These are phyloP conservation scores for Kurtzmaniella quercitrusa DNA, from an alignment of 1,139 yeast species.

Conservation along the genomic window DNA sequence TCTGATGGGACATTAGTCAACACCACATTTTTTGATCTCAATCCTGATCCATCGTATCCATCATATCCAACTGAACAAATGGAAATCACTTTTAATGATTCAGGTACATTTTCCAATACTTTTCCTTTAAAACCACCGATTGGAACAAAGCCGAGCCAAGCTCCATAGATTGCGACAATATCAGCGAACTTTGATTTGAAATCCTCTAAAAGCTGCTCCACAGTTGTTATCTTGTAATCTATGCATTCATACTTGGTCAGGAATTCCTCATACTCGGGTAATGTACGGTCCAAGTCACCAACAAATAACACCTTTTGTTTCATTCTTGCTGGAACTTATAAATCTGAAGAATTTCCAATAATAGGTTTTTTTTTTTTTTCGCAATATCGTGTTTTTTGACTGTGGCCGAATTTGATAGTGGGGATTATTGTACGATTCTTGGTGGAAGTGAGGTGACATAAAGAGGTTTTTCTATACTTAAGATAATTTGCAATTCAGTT, in stretches of 20 bases:
- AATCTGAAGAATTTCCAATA: neutral
- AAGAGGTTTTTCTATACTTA: too few species aligned
- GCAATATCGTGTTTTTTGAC: too few species aligned
- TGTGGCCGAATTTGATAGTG: too few species aligned
- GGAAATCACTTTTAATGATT: conserved; percentile 50
- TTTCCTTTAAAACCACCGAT: conserved; percentile 49
- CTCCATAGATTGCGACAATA: conserved; percentile 57
- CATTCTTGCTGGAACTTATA: conserved; percentile 10
- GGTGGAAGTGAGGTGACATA: too few species aligned
- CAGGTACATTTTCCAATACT: conserved; percentile 50
- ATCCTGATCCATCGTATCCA: conserved; percentile 44
- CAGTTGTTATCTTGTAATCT: conserved; percentile 36
- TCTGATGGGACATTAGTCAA: conserved; percentile 66
- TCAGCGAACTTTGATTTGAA: conserved; percentile 31
- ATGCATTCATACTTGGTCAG: conserved; percentile 40
- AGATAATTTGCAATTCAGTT: too few species aligned
- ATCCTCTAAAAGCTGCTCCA: conserved; percentile 37
- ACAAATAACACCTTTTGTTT: conserved; percentile 42
- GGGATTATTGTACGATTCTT: too few species aligned
- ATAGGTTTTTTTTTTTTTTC: too few species aligned
- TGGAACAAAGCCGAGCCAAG: conserved; percentile 53
- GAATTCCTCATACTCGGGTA: conserved; percentile 38
- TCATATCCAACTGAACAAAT: conserved; percentile 74
- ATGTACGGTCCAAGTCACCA: conserved; percentile 35
- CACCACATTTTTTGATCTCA: conserved; percentile 41